phyloP scores from a whole-genome alignment of 768 basidiomycete species.

The Asterophora parasitica region DNA sequence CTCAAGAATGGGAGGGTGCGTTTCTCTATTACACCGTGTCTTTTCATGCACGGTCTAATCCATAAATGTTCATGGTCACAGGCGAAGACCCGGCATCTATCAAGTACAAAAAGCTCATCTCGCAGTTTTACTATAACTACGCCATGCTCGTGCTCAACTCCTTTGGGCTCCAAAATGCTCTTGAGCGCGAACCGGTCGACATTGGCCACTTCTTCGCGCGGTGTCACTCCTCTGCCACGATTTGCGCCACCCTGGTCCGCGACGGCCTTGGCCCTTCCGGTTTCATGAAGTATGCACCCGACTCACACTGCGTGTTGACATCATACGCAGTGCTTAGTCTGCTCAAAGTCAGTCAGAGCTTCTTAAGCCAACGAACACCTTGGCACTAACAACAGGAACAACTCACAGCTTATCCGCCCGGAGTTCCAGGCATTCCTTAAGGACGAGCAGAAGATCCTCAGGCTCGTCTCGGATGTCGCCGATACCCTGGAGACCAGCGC shows the following conservation, averaged over 20 bases:
- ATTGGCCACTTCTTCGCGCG: conserved; percentile 83
- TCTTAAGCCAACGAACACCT: conserved; percentile 28
- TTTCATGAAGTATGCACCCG: conserved; percentile 78
- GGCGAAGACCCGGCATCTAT: conserved; percentile 21
- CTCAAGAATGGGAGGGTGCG: conserved; percentile 25
- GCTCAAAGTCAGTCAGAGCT: conserved; percentile 80
- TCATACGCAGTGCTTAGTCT: conserved; percentile 92
- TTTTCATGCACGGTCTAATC: not conserved
- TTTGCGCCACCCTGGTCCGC: conserved; percentile 66
- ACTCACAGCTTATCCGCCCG: conserved; percentile 66
- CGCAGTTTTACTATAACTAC: conserved; percentile 81
- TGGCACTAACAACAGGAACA: too few relatives aligned
- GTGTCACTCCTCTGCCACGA: conserved; percentile 66
- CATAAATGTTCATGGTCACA: conserved; percentile 11
- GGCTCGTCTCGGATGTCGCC: conserved; percentile 76
- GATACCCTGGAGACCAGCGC: conserved; percentile 74
- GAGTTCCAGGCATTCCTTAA: conserved; percentile 77
- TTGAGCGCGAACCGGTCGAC: conserved; percentile 70
- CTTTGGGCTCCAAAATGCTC: conserved; percentile 94
- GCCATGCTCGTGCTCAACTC: conserved; percentile 87
- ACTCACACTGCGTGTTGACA: conserved; percentile 86
- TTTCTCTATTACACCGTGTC: not conserved
- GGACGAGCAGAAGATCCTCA: conserved; percentile 65
- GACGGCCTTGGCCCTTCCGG: conserved; percentile 77
- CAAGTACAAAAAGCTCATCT: conserved; percentile 48